Base-by-base conservation (phyloP, 805 yeast species). In the Candida xiaguanensis region DNA sequence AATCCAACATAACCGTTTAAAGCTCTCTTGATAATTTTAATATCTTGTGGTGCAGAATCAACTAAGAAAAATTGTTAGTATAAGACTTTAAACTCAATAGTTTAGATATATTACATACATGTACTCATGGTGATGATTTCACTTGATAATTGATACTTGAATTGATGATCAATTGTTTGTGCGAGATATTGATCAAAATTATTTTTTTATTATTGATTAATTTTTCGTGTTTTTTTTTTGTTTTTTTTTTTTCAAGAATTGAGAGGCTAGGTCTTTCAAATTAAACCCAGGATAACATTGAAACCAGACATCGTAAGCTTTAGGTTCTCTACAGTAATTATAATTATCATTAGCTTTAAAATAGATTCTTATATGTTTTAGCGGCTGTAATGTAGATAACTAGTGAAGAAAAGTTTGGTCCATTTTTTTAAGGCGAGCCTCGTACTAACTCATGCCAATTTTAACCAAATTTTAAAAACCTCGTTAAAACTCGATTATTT, bases 1-100 rank as follows among this genome's bases (percentile, higher is more conserved):
- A 93, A 93, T 5, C 99, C 99, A 41, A 93, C 99, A 59, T 85
- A 90, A 3, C 95, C 91, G 51, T 82, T 85, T 52, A 91, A 78
- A 59, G 88, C 88, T 52, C 95, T 82, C 51, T 83, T 81, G 53
- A 87, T 77, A 45, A 88, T 70, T 52, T 83, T 82, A 45, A 77
- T 65, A 27, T 73, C 77, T 41, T 49, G 36, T 18, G 38, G 38
- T 16, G 27, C 23, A 14, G 31, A 16, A 17, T 39, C 34, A 35
- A 39, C 39, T 35, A 2, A 25, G 12, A 23, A 4, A 15, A 13
- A 9, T 13, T 16, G 27, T 19, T 36, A 36, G 27, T 37, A 14
- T 25, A 25, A 11, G n/a, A 9, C 8, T 20, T 7, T 20, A 7
- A 15, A 8, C 9, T 30, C 16, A n/a, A 8, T 9, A 8, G 8